Percentiles rank a stretch among this genome's conserved stretches.
phyloP scores from a whole-genome alignment of 805 yeast species.

The Ogataea saltuana region DNA sequence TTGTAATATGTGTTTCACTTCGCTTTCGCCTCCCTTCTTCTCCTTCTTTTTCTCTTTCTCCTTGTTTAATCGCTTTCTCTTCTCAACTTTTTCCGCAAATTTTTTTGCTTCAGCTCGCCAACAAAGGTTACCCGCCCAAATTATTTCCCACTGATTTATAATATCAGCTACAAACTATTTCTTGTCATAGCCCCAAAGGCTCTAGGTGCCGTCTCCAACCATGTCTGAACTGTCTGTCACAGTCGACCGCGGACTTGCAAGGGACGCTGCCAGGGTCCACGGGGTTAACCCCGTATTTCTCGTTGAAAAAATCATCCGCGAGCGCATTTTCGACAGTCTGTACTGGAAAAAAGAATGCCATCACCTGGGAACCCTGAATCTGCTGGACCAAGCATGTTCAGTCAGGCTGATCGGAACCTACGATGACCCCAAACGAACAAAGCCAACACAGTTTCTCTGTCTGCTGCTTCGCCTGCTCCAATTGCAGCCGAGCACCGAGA shows the following conservation, averaged over 20 bases:
- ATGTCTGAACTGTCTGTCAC: conserved; percentile 19
- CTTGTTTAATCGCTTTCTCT: conserved; percentile 15
- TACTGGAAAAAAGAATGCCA: conserved; percentile 62
- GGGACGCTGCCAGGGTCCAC: conserved; percentile 34
- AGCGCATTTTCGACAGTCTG: conserved; percentile 53
- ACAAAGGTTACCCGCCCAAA: conserved; percentile 16
- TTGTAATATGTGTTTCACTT: not conserved
- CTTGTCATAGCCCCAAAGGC: too few species aligned
- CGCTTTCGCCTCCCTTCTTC: not conserved
- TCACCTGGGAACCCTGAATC: conserved; percentile 41
- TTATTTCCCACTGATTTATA: not conserved
- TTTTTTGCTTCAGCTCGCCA: conserved; percentile 13
- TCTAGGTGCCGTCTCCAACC: not conserved
- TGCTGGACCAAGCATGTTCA: conserved; percentile 47
- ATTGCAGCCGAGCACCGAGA: conserved; percentile 63
- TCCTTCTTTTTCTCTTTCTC: not conserved
- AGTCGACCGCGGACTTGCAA: conserved; percentile 39
- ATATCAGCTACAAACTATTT: too few species aligned
- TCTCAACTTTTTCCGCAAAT: conserved; percentile 12
- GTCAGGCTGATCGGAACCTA: conserved; percentile 52
- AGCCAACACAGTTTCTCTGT: conserved; percentile 75
- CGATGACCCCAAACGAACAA: conserved; percentile 40
- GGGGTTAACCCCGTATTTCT: conserved; percentile 50
- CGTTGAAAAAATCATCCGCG: conserved; percentile 60
- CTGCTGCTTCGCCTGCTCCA: conserved; percentile 76